A percentile compares a stretch with the other conserved stretches of the same genome.
Conservation (phyloP, 805 yeast species). For the Kodamaea hsintzibuensis region DNA sequence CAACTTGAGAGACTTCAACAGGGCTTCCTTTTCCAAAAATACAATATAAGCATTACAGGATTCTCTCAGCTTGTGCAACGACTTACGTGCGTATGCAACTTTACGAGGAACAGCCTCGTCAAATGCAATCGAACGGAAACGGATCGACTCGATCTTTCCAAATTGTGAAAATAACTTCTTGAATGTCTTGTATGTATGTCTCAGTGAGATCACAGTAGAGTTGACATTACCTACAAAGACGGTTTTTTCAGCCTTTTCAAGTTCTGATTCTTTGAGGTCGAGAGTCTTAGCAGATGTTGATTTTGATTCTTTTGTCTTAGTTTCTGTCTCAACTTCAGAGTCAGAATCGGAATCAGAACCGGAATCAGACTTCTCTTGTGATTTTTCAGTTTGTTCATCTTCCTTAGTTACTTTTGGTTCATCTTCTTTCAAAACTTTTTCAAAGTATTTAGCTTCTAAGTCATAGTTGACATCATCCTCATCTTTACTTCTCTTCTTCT, state of each 20-base stretch:
- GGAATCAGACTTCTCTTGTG: slow-evolving; percentile 11
- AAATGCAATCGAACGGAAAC: slow-evolving; percentile 92
- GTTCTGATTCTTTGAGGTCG: slow-evolving; percentile 68
- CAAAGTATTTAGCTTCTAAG: slow-evolving; percentile 55
- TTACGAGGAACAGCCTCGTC: slow-evolving; percentile 87
- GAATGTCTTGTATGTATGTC: slow-evolving; percentile 60
- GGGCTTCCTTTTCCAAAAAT: slow-evolving; percentile 54
- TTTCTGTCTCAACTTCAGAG: slow-evolving; percentile 12
- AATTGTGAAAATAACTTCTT: slow-evolving; percentile 56
- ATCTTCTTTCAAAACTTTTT: slow-evolving; percentile 46
- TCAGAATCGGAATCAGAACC: slow-evolving; percentile 14
- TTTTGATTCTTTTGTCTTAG: slow-evolving; percentile 13
- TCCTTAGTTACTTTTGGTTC: slow-evolving; percentile 16
- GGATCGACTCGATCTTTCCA: slow-evolving; percentile 67
- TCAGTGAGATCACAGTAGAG: slow-evolving; percentile 61
- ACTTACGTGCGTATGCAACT: slow-evolving; percentile 82
- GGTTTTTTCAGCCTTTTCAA: slow-evolving; percentile 80
- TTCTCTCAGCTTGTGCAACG: slow-evolving; percentile 73
- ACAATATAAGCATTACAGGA: slow-evolving; percentile 89
- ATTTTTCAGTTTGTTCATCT: slow-evolving; percentile 10
- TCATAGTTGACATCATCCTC: slow-evolving; percentile 45
- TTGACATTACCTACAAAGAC: slow-evolving; percentile 87
- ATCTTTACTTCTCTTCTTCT: slow-evolving; percentile 21
- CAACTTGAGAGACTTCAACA: slow-evolving; percentile 48
- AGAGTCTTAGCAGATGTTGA: slow-evolving; percentile 45